A percentile compares a stretch with the other conserved stretches of the same genome.
Evolutionary conservation across 257 asterid species (phyloP).

Genomic region (Solanum verrucosum): DNA sequence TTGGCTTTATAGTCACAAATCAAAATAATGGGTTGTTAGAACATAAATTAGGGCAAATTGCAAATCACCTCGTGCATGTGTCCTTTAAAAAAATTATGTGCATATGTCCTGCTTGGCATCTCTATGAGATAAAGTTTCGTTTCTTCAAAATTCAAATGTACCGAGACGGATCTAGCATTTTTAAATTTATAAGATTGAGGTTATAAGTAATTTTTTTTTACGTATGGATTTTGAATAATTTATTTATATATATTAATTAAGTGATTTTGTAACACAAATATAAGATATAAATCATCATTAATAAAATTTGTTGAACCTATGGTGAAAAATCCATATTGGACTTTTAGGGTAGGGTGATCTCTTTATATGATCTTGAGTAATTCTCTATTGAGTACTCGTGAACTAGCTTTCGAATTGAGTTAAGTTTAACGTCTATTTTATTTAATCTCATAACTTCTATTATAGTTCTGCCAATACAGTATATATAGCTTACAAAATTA

Average conservation of each 20-base stretch:
- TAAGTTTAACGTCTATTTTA: too few relatives aligned
- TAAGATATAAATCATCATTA: fast-evolving
- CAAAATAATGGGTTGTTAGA: not conserved
- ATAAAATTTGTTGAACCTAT: not conserved
- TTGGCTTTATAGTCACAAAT: not conserved
- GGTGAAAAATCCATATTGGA: too few relatives aligned
- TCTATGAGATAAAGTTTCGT: not conserved
- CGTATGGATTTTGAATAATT: not conserved
- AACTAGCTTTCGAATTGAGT: too few relatives aligned
- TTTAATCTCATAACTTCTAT: too few relatives aligned
- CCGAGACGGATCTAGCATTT: not conserved
- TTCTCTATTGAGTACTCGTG: too few relatives aligned
- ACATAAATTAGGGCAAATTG: not conserved
- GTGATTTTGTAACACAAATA: not conserved
- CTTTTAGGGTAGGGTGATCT: too few relatives aligned
- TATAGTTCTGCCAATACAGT: too few relatives aligned
- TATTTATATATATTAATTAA: not conserved
- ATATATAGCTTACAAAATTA: not conserved
- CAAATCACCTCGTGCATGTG: not conserved
- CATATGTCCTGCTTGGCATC: not conserved
- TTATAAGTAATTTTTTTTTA: not conserved
- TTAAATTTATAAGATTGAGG: not conserved
- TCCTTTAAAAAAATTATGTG: not conserved
- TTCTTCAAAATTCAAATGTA: not conserved
- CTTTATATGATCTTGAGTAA: too few relatives aligned